Evolutionary conservation across 1,284 basidiomycete species (phyloP).

Genomic region (Rhodotorula sp.): DNA sequence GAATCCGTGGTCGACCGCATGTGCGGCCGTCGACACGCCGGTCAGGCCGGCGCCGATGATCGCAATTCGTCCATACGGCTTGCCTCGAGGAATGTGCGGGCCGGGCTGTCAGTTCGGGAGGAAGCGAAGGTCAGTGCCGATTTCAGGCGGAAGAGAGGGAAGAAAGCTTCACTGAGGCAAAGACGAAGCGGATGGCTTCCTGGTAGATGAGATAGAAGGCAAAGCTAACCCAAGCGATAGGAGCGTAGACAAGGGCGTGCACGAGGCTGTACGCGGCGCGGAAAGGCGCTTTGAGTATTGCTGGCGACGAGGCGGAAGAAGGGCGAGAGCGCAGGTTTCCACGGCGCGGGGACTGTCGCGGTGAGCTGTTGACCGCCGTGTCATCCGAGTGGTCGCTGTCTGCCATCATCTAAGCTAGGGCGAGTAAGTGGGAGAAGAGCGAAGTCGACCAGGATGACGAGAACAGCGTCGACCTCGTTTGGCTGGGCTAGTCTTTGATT

Average conservation of each 20-base stretch:
- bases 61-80: slow-evolving; percentile 55
- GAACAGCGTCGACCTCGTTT: too few species aligned
- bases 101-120: not conserved
- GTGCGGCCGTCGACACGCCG: slow-evolving; percentile 29
- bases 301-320: not conserved
- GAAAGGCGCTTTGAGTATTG: not conserved
- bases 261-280: not conserved
- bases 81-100: not conserved
- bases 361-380: slow-evolving; percentile 1
- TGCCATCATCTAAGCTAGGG: too few species aligned
- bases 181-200: not conserved
- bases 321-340: not conserved
- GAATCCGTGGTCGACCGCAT: slow-evolving; percentile 56
- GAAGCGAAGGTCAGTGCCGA: not conserved
- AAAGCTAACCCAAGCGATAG: not conserved
- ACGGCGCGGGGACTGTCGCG: not conserved
- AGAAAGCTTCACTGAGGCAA: slow-evolving; percentile 5
- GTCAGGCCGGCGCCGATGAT: slow-evolving; percentile 55
- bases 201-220: slow-evolving; percentile 11
- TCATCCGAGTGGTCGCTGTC: not conserved
- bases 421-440: too few species aligned
- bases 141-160: not conserved
- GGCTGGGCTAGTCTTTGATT: too few species aligned
- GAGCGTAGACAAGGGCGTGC: not conserved
- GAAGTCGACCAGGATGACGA: too few species aligned